Base-by-base conservation (phyloP, 2,329 filamentous ascomycete genomes). In the Ophiostoma quercus region DNA sequence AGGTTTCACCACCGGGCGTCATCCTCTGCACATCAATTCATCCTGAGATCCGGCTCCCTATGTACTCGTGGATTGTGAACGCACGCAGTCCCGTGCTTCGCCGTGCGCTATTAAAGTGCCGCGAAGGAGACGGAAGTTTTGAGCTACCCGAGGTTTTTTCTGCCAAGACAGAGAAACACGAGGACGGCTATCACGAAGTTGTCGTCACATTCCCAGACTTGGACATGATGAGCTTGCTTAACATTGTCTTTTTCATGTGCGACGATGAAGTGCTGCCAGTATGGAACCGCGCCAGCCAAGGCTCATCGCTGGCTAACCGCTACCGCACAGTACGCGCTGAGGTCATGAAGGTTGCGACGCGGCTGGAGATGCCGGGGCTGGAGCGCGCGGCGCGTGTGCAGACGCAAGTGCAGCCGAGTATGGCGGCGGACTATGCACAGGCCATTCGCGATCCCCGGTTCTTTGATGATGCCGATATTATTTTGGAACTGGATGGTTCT, bases 311-410 rank as follows among this genome's bases (percentile, higher is more conserved):
- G 76, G 89, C 91, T 0, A 85, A 86, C 74, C 85, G 91, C 57
- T 96, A 92, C 77, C 90, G 93, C 32, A 88, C 94, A 75, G 84
- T 96, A 22, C 89, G 94, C 25, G 85, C 83, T 0, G 94, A 98
- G 76, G 81, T 98, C n/a, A 95, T 97, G 89, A 94, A 88, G 73
- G 75, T 67, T 16, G 74, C 71, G 19, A 86, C 86, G 0, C 85
- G 85, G 69, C 83, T 98, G 1, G 87, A 90, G 16, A 84, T 98
- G 77, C 78, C 80, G 19, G 87, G 85, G 41, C 82, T 98, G 3
- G 94, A 97, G 79, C 84, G 88, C 60, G 90, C 92, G 22, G 91
- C 91, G 0, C 88, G 92, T 66, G 81, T 92, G 47, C 93, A 96
- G 85, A 85, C 85, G 5, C 82, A 85, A 47, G 86, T 91, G 0